Base-by-base conservation (phyloP, 1,284 basidiomycete species). In the Trametes polyzona region DNA sequence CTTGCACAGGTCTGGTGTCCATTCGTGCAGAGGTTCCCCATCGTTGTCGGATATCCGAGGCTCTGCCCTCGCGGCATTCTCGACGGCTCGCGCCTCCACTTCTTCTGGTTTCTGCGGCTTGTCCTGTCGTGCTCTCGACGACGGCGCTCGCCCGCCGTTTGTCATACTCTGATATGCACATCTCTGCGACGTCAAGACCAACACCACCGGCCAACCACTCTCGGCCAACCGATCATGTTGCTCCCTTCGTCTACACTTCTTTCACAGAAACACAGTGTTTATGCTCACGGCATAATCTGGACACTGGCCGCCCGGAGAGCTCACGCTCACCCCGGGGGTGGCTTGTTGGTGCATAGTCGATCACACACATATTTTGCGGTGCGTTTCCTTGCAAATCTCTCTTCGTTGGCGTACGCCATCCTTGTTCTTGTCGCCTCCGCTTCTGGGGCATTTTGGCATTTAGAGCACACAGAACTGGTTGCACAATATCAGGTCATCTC, bases 201-300 rank as follows among this genome's bases (percentile, higher is more conserved):
- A 47, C 58, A 63, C 50, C 32, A 58, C 49, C 47, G 49, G 52
- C 36, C 55, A 40, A 55, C 52, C 50, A 32, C 42, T 8, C 30
- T 37, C 52, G 47, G 39, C 58, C 47, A 52, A 35, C 36, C 42
- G 36, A 41, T 58, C 52, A 41, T 59, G 52, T 42, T 59, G 55
- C 32, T 40, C 55, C 53, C 46, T 49, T 21, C 23, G 8, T 16
- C 35, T 21, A 21, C 41, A n/a, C 32, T 26, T 26, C 17, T n/a
- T 36, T 24, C n/a, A 44, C 24, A 29, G 19, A 29, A 46, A 27
- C 35, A 16, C 12, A n/a, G 35, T 42, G 26, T 21, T n/a, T 14
- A 19, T 51, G 55, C 48, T 32, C 39, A 57, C 29, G 47, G 41
- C 43, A 43, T 54, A 23, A 40, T 21, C 14, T 12, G n/a, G 37